These are phyloP conservation scores for Ammopiptanthus mongolicus DNA, from an alignment of 306 rosid genomes.

Conservation along the genomic window DNA sequence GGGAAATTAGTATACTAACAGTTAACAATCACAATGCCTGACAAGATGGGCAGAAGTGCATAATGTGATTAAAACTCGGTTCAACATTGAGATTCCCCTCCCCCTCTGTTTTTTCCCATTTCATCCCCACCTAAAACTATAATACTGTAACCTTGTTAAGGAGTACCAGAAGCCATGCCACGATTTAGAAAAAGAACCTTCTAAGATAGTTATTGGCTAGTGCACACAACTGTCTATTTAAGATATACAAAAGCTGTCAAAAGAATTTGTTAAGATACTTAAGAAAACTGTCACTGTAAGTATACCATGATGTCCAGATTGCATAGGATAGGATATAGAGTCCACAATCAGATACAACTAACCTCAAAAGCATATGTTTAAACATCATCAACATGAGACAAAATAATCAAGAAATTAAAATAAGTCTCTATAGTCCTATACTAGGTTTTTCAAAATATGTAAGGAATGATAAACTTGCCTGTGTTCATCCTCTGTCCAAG, in stretches of 20 bases:
- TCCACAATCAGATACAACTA: constrained; percentile 12
- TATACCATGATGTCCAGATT: constrained; percentile 10
- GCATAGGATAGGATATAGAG: constrained; percentile 13
- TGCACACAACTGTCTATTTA: background rate
- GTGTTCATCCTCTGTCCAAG: constrained; percentile 99
- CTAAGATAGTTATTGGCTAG: background rate
- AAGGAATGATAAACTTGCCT: constrained; percentile 43
- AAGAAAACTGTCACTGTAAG: constrained; percentile 10
- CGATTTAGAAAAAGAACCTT: background rate
- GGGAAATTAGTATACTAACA: background rate
- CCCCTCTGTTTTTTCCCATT: background rate
- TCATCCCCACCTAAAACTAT: background rate
- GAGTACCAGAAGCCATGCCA: background rate
- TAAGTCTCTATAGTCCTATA: background rate
- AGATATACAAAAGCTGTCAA: background rate
- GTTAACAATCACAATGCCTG: background rate
- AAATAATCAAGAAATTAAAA: background rate
- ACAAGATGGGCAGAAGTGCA: background rate
- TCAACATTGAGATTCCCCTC: background rate
- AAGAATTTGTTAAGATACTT: background rate
- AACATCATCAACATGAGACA: background rate
- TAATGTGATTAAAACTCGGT: background rate
- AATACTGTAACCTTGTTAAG: constrained; percentile 5
- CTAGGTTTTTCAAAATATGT: background rate
- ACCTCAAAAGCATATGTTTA: background rate